phyloP scores from a whole-genome alignment of 768 basidiomycete genomes.

The Coprinellus micaceus region DNA sequence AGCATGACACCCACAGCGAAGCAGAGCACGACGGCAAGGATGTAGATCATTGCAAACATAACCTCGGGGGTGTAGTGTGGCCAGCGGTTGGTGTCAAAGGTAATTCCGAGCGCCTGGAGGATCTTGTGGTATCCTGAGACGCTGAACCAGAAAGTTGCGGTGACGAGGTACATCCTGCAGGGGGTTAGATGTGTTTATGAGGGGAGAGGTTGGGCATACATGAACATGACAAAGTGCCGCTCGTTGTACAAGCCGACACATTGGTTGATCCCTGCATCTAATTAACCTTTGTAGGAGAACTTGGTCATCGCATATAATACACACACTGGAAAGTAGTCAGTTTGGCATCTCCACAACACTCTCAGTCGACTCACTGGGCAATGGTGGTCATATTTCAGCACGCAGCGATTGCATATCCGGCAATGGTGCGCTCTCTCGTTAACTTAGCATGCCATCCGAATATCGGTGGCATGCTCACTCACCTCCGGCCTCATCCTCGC shows the following conservation, averaged over 20 bases:
- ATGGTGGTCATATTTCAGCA: conserved; percentile 89
- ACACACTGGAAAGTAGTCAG: conserved; percentile 24
- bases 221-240: conserved; percentile 92
- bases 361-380: conserved; percentile 69
- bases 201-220: no score
- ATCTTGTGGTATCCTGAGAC: conserved; percentile 61
- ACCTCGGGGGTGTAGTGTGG: conserved; percentile 64
- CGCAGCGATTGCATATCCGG: conserved; percentile 84
- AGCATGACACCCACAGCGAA: conserved; percentile 73
- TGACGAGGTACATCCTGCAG: conserved; percentile 72
- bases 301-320: no score
- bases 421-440: conserved; percentile 88
- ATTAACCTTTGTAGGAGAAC: no score
- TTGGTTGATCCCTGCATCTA: conserved; percentile 92
- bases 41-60: conserved; percentile 68
- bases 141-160: conserved; percentile 61
- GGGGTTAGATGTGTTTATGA: neutral
- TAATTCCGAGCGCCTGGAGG: conserved; percentile 55
- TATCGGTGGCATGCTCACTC: conserved; percentile 21
- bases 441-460: conserved; percentile 7
- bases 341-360: neutral
- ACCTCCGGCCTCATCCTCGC: conserved; percentile 74
- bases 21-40: conserved; percentile 72
- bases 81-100: conserved; percentile 23
- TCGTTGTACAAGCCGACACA: conserved; percentile 96